phyloP scores from a whole-genome alignment of 2,329 filamentous ascomycete genomes.

The Aspergillus costaricaensis region DNA sequence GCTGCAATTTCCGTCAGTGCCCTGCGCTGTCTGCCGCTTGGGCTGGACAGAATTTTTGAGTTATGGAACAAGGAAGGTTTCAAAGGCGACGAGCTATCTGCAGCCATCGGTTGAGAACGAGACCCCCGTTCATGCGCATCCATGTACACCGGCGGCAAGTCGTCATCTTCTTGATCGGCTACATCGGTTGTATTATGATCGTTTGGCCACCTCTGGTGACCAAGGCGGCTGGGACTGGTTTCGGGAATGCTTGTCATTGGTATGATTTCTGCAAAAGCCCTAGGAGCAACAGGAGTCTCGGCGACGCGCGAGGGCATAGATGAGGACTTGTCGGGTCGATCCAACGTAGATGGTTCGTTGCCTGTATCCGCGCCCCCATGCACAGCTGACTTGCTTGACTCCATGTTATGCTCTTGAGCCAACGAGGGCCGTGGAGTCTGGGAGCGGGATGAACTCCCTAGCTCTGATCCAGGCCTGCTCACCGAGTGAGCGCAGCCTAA shows the following conservation, averaged over 20 bases:
- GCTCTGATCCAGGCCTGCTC: conserved; percentile 12
- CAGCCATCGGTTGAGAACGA: conserved; percentile 23
- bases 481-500: conserved; percentile 4
- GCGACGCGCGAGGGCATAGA: conserved; percentile 44
- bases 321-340: conserved; percentile 32
- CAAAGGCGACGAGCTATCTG: conserved; percentile 28
- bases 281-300: conserved; percentile 41
- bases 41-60: conserved; percentile 41
- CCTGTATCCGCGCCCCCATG: conserved; percentile 9
- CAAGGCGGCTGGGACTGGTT: conserved; percentile 37
- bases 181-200: conserved; percentile 28
- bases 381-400: conserved; percentile 20
- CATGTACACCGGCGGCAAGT: conserved; percentile 36
- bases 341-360: conserved; percentile 14
- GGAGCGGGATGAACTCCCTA: conserved; percentile 13
- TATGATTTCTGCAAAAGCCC: conserved; percentile 27
- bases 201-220: conserved; percentile 25
- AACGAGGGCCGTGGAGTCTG: conserved; percentile 9
- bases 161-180: conserved; percentile 39
- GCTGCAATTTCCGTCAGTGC: conserved; percentile 46
- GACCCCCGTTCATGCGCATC: conserved; percentile 20
- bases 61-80: conserved; percentile 22
- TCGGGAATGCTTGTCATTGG: conserved; percentile 41
- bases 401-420: conserved; percentile 10
- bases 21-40: conserved; percentile 39